A percentile compares a stretch with the other conserved stretches of the same genome.
Conservation (phyloP, 176 grass and related monocot genomes). For the Aegilops longissima region DNA sequence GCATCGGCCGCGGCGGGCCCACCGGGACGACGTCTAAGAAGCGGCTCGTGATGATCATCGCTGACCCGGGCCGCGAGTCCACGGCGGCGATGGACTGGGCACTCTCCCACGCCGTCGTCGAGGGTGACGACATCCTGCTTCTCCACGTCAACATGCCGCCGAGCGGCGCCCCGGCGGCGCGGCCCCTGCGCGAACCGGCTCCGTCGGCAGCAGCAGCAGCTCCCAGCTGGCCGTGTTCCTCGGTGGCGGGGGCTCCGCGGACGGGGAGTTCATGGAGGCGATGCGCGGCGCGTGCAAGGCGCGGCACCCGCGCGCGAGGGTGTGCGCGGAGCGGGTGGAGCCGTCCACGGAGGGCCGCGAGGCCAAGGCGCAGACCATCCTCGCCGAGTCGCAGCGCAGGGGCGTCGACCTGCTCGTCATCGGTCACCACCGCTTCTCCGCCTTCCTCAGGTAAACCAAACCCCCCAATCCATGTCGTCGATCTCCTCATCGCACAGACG, state of each 20-base stretch:
- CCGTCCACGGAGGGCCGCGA: slow-evolving; percentile 59
- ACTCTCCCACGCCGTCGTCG: slow-evolving; percentile 65
- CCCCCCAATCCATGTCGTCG: neutral
- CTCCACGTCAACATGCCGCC: slow-evolving; percentile 69
- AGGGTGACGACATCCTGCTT: slow-evolving; percentile 76
- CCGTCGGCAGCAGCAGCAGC: neutral
- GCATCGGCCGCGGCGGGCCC: neutral
- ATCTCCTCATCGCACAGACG: neutral
- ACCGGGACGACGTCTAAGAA: slow-evolving; percentile 28
- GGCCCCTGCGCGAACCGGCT: slow-evolving; percentile 13
- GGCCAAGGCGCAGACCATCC: slow-evolving; percentile 80
- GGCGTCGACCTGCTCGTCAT: slow-evolving; percentile 80
- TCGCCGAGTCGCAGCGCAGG: slow-evolving; percentile 46
- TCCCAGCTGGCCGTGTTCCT: slow-evolving; percentile 39
- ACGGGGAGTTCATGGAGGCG: slow-evolving; percentile 57
- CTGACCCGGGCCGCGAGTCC: slow-evolving; percentile 68
- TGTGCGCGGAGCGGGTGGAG: slow-evolving; percentile 54
- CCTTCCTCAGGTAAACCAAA: slow-evolving; percentile 61
- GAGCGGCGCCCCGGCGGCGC: slow-evolving; percentile 23
- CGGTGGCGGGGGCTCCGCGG: slow-evolving; percentile 8
- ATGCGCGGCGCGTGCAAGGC: slow-evolving; percentile 64
- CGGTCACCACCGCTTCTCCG: slow-evolving; percentile 55
- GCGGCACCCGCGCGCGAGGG: slow-evolving; percentile 47
- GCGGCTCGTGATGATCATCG: slow-evolving; percentile 71
- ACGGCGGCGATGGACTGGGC: slow-evolving; percentile 79